Conservation (phyloP, 805 yeast genomes). For the Metschnikowia continentalis region DNA sequence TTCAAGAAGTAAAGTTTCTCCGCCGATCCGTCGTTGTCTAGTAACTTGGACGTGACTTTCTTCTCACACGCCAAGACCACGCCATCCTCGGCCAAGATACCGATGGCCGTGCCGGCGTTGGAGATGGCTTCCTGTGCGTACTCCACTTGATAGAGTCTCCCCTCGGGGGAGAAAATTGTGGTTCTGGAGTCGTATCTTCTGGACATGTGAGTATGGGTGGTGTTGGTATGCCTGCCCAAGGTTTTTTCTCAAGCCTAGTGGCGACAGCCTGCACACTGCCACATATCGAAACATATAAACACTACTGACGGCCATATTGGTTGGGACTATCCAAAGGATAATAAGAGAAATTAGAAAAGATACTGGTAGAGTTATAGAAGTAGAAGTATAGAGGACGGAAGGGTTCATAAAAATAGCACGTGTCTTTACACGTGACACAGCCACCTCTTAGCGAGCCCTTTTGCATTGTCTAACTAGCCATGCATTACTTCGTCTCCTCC, state of each 20-base stretch:
- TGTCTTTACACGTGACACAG: conserved; percentile 1
- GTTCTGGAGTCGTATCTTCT: conserved; percentile 99
- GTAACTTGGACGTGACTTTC: conserved; percentile 85
- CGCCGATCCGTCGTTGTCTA: conserved; percentile 90
- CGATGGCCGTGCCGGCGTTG: conserved; percentile 80
- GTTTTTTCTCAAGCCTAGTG: conserved; percentile 5
- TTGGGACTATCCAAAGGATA: no score
- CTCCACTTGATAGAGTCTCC: conserved; percentile 94
- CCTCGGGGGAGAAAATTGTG: conserved; percentile 98
- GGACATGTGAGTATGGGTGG: conserved; percentile 42
- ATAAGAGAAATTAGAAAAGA: no score
- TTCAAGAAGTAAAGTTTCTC: conserved; percentile 87
- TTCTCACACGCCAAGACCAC: conserved; percentile 96
- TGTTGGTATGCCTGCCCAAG: neutral
- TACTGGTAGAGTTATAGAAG: no score
- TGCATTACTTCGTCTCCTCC: conserved; percentile 36
- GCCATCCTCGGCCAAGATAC: conserved; percentile 74
- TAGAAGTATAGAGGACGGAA: no score
- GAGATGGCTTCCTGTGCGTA: conserved; percentile 91
- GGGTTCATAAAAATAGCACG: neutral
- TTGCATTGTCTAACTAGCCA: conserved; percentile 2
- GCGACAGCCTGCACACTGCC: conserved; percentile 7
- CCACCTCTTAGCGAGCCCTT: neutral
- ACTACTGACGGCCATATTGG: neutral
- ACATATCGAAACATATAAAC: neutral